Evolutionary conservation across 345 rosid species (phyloP), one percentile per base, ranked within the genome.

Genomic region (Eucalyptus urophylla): DNA sequence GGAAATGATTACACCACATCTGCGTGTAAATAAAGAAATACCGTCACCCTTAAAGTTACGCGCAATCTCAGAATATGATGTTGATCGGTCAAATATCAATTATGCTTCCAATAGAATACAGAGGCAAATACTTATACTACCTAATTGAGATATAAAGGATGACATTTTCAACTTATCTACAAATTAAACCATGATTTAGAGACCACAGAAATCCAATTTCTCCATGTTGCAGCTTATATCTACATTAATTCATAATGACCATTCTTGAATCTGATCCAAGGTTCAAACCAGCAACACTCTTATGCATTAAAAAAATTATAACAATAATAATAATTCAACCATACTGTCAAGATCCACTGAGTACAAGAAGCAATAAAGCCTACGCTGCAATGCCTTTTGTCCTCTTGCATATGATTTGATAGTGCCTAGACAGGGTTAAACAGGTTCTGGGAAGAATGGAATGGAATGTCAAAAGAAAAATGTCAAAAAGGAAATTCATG

Each of bases 1-100:
- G 88, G 29, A 91, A 80, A 88, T 80, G 80, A 88, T 86, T 51
- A 43, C 47, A 50, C 47, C 87, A 65, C 45, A 49, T 88, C 89
- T 76, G 90, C 89, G 80, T 92, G 72, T 37, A 88, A 76, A 89
- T 49, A 80, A 93, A 90, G 92, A 87, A 87, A 90, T 86, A 88
- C 54, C 90, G 51, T 44, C 89, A 86, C 58, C 37, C 33, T 88
- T n/a, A 87, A 56, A 54, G 80, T 54, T 89, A 88, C 88, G 51
- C 91, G 37, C 83, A 67, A 76, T 90, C 49, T 90, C 72, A 49
- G 44, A 86, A 56, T 87, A 54, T 80, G 69, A 89, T 88, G 51
- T n/a, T 86, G 88, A 87, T 83, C 37, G 60, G 92, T 92, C 91
- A 90, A 92, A 81, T n/a, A 51, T 81, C 49, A 87, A 90, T 91